Percentiles rank a stretch among this genome's conserved stretches.
Evolutionary conservation across 2,329 filamentous ascomycete genomes (phyloP).

Genomic region (Trichoderma afroharzianum): DNA sequence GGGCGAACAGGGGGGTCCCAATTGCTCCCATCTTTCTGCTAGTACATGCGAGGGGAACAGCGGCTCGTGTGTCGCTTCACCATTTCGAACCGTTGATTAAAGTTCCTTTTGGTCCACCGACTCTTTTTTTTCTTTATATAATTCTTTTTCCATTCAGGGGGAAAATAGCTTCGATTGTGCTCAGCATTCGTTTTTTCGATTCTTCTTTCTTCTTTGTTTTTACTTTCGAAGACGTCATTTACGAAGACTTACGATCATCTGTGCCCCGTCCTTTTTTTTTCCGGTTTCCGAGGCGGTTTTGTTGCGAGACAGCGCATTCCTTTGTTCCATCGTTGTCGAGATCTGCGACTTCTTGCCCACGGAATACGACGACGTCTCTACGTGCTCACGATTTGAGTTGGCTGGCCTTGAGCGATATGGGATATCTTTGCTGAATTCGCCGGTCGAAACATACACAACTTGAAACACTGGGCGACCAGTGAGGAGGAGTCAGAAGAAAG

Average conservation of each 20-base stretch:
- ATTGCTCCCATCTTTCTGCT: not conserved
- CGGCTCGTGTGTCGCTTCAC: not conserved
- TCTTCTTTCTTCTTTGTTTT: not conserved
- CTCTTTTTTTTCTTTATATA: not conserved
- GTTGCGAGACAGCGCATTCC: not conserved
- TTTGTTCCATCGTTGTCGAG: not conserved
- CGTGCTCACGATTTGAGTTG: not conserved
- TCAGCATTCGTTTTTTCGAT: not conserved
- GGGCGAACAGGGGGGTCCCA: not conserved
- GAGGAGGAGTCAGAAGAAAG: not conserved
- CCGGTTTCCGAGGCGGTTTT: not conserved
- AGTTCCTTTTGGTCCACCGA: conserved; percentile 11
- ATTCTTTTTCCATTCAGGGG: not conserved
- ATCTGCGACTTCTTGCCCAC: not conserved
- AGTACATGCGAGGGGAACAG: not conserved
- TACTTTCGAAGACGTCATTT: not conserved
- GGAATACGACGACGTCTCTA: not conserved
- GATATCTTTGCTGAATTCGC: conserved; percentile 23
- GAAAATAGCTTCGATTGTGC: not conserved
- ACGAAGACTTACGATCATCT: not conserved
- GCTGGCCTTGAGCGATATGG: conserved; percentile 24
- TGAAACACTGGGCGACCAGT: not conserved
- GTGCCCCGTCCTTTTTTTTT: not conserved
- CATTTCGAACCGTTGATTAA: not conserved
- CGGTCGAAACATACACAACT: conserved; percentile 5